Conservation (phyloP, 2,329 filamentous ascomycete species). For the Catunica adiposa region DNA sequence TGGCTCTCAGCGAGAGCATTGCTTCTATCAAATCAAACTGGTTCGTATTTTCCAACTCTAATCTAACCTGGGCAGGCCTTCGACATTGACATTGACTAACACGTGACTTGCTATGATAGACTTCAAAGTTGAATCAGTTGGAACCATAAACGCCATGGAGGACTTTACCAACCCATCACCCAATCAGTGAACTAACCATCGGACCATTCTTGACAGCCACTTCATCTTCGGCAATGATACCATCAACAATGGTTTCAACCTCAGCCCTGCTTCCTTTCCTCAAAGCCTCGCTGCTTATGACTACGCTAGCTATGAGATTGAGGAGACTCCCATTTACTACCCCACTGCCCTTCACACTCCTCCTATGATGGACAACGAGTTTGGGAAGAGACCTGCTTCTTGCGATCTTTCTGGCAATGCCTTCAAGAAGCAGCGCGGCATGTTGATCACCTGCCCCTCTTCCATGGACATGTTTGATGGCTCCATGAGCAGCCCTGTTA, state of each 20-base stretch:
- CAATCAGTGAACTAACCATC: slow-evolving; percentile 11
- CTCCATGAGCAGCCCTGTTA: slow-evolving; percentile 9
- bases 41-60: slow-evolving; percentile 9
- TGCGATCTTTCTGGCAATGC: slow-evolving; percentile 9
- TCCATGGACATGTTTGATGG: slow-evolving; percentile 7
- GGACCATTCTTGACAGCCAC: slow-evolving; percentile 1
- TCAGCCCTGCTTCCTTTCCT: slow-evolving; percentile 2
- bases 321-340: slow-evolving; percentile 8
- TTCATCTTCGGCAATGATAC: slow-evolving; percentile 9
- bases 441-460: slow-evolving; percentile 3
- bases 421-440: slow-evolving; percentile 1
- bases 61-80: not conserved
- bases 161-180: not conserved
- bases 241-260: slow-evolving; percentile 5
- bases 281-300: slow-evolving; percentile 6
- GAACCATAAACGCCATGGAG: slow-evolving; percentile 5
- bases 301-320: slow-evolving; percentile 3
- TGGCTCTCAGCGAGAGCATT: slow-evolving; percentile 8
- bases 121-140: slow-evolving; percentile 11
- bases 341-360: slow-evolving; percentile 1
- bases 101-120: not conserved
- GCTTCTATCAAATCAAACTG: slow-evolving; percentile 7
- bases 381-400: slow-evolving; percentile 11
- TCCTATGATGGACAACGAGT: slow-evolving; percentile 6
- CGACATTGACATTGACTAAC: not conserved